Conservation (phyloP, 805 yeast genomes). For the Lachancea nothofagi region DNA sequence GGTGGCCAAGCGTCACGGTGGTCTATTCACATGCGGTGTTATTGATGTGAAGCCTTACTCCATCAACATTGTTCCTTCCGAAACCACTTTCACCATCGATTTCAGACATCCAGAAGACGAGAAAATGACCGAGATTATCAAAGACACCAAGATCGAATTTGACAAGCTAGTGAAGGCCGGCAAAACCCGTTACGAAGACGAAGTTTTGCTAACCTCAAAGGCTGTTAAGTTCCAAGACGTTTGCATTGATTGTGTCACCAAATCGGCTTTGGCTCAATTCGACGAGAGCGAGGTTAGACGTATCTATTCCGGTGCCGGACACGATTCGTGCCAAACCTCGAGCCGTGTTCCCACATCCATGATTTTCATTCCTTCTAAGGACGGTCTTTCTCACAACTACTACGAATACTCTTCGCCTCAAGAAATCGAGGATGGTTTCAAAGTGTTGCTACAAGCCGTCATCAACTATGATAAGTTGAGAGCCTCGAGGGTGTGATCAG, state of each 20-base stretch:
- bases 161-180: constrained; percentile 32
- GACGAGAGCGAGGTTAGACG: constrained; percentile 40
- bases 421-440: constrained; percentile 53
- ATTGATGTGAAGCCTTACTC: constrained; percentile 53
- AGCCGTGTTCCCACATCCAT: constrained; percentile 58
- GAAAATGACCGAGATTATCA: constrained; percentile 33
- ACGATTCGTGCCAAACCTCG: constrained; percentile 60
- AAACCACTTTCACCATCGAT: constrained; percentile 56
- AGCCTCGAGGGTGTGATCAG: constrained; percentile 6
- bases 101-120: constrained; percentile 50
- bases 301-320: constrained; percentile 71
- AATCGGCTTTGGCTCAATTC: constrained; percentile 46
- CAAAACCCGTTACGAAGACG: constrained; percentile 37
- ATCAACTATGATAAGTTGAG: constrained; percentile 35
- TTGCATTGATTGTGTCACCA: constrained; percentile 46
- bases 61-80: constrained; percentile 63
- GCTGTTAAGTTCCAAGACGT: constrained; percentile 51
- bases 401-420: constrained; percentile 61
- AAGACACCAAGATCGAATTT: constrained; percentile 37
- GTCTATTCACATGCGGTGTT: constrained; percentile 56
- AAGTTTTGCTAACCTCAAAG: constrained; percentile 44
- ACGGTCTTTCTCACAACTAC: constrained; percentile 64
- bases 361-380: constrained; percentile 65
- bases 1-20: constrained; percentile 46
- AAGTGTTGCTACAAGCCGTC: constrained; percentile 49